Evolutionary conservation across 345 rosid genomes (phyloP), one percentile per base, ranked within the genome.

Genomic region (Balakata baccata): DNA sequence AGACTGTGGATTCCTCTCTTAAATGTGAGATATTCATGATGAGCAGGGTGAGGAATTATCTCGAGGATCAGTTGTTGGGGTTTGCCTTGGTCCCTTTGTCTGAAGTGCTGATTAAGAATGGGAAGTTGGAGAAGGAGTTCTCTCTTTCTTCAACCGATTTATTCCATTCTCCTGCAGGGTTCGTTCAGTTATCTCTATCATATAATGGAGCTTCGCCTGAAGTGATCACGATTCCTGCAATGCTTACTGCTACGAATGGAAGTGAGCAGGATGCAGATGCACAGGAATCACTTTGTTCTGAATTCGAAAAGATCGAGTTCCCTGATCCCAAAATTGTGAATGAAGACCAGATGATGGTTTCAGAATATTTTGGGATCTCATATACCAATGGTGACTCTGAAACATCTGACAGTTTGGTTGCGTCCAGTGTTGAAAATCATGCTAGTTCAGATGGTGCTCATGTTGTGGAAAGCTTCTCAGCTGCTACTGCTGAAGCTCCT

Each of bases 31-130:
- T 96, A 76, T 96, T 85, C 83, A 96, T 96, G 99, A 87, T 96
- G 96, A 96, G 99, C 75, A 85, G 99, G 84, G 99, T 93, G 81
- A 93, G 75, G 87, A 96, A 96, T 74, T 96, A 96, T 84, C 93
- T 96, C 0, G 99, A 91, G 79, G 99, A 96, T 82, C 99, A 96
- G 87, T 76, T 93, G 78, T 85, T 96, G 71, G 99, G 99, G 47
- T 88, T 96, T 66, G 84, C 97, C 47, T 71, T 93, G 86, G 97
- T 96, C 74, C 98, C 99, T 29, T 77, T 93, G 82, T 93, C 98
- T 7, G 97, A 96, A 78, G 90, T 96, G 13, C 70, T 96, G 41
- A 53, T 88, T 70, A 82, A 82, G 76, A 88, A 90, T 45, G 92
- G 99, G 72, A 87, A 85, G 67, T 79, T 95, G 41, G 98, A 90